Percentiles rank a stretch among this genome's conserved stretches.
Evolutionary conservation across 2,329 filamentous ascomycete species (phyloP).

Genomic region (Cylindrodendrum hubeiense): DNA sequence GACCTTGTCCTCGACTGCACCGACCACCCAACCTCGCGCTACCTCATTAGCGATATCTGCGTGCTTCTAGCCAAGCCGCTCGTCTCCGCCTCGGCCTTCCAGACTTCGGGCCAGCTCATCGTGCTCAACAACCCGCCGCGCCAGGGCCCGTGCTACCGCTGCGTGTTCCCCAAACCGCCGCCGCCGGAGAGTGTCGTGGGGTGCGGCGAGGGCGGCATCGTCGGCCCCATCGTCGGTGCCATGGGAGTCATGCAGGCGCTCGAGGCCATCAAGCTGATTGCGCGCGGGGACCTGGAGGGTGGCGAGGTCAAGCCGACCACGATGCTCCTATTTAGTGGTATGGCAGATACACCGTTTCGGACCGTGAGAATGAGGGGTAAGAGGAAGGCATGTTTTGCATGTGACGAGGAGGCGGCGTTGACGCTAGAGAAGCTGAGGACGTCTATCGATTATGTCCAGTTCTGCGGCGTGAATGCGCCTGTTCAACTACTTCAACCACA

Average conservation of each 20-base stretch:
- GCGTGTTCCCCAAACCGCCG: constrained; percentile 89
- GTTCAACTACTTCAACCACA: constrained; percentile 69
- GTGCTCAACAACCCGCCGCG: constrained; percentile 87
- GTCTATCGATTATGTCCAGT: constrained; percentile 84
- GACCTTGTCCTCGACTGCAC: constrained; percentile 95
- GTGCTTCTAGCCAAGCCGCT: constrained; percentile 84
- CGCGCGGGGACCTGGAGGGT: constrained; percentile 50
- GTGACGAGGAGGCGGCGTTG: constrained; percentile 71
- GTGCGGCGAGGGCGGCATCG: constrained; percentile 92
- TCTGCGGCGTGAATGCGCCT: constrained; percentile 77
- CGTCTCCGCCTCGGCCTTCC: constrained; percentile 89
- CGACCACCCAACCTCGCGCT: constrained; percentile 91
- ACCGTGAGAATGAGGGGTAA: constrained; percentile 79
- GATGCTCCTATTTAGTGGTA: constrained; percentile 64
- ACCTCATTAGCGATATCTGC: constrained; percentile 91
- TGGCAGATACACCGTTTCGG: constrained; percentile 69
- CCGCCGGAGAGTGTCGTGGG: constrained; percentile 85
- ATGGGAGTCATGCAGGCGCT: constrained; percentile 95
- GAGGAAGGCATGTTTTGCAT: constrained; percentile 80
- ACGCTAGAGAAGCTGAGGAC: constrained; percentile 71
- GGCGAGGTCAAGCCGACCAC: constrained; percentile 41
- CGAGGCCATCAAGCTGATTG: constrained; percentile 88
- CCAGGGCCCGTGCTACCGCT: constrained; percentile 88
- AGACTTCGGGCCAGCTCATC: constrained; percentile 90
- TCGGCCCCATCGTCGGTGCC: constrained; percentile 91